A percentile compares a stretch with the other conserved stretches of the same genome.
Evolutionary conservation across 139 green algal genomes (phyloP).

Genomic region (Choricystis sp.): DNA sequence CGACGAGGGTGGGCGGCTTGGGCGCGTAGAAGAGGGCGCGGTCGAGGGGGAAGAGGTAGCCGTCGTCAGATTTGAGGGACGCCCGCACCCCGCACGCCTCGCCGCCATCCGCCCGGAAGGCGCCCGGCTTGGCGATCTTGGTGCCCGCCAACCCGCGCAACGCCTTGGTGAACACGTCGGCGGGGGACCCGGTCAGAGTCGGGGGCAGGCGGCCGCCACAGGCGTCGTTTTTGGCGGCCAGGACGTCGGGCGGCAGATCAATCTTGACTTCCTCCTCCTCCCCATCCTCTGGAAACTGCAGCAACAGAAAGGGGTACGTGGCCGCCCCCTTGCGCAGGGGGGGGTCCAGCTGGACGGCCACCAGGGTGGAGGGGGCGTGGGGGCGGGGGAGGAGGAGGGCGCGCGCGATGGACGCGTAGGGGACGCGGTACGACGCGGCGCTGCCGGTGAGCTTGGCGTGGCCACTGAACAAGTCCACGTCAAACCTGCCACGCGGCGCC

Average conservation of each 20-base stretch:
- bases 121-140: conserved; percentile 63
- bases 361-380: conserved; percentile 72
- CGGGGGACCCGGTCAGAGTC: conserved; percentile 34
- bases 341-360: conserved; percentile 77
- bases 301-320: conserved; percentile 85
- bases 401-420: conserved; percentile 72
- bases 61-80: conserved; percentile 70
- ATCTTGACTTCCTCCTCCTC: conserved; percentile 66
- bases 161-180: conserved; percentile 76
- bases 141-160: conserved; percentile 65
- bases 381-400: conserved; percentile 83
- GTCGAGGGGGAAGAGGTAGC: conserved; percentile 90
- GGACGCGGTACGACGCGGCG: conserved; percentile 88
- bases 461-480: conserved; percentile 45
- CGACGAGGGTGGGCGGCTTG: conserved; percentile 86
- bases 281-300: conserved; percentile 49
- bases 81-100: conserved; percentile 50
- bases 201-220: conserved; percentile 28
- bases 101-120: conserved; percentile 37
- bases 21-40: conserved; percentile 93
- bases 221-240: conserved; percentile 62
- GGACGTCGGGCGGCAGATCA: conserved; percentile 52
- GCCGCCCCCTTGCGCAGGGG: conserved; percentile 94
- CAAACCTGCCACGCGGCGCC: conserved; percentile 59
- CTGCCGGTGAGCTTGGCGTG: conserved; percentile 47